Conservation (phyloP, 768 basidiomycete species). For the Serpula lacrymans region DNA sequence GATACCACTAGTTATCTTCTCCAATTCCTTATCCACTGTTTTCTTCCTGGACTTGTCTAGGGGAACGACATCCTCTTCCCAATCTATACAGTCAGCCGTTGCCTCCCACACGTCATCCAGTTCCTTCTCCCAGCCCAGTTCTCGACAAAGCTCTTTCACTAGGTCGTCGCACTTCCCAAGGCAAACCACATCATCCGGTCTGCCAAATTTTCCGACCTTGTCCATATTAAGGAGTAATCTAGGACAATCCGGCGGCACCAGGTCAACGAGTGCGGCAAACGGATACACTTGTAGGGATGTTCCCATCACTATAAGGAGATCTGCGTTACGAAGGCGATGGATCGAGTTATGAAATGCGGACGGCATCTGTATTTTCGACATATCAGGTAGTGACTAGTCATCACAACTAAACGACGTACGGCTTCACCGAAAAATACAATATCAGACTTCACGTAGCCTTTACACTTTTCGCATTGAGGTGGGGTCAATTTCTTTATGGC, state of each 20-base stretch:
- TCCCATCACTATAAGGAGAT: slow-evolving; percentile 87
- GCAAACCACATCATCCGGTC: slow-evolving; percentile 56
- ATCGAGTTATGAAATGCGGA: slow-evolving; percentile 58
- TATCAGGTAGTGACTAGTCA: slow-evolving; percentile 1
- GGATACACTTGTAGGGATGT: slow-evolving; percentile 87
- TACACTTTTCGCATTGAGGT: slow-evolving; percentile 64
- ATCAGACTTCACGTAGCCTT: slow-evolving; percentile 85
- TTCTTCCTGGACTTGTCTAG: slow-evolving; percentile 6
- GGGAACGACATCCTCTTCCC: slow-evolving; percentile 3
- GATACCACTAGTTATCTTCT: slow-evolving; percentile 14
- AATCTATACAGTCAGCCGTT: slow-evolving; percentile 36
- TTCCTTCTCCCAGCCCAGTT: slow-evolving; percentile 75
- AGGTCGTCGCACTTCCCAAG: slow-evolving; percentile 73
- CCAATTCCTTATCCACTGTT: slow-evolving; percentile 20
- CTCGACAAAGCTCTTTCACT: slow-evolving; percentile 55
- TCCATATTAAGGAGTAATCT: slow-evolving; percentile 91
- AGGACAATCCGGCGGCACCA: slow-evolving; percentile 56
- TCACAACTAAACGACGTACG: slow-evolving; percentile 36
- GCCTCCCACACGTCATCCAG: slow-evolving; percentile 52
- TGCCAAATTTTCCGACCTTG: slow-evolving; percentile 64
- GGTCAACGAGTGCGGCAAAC: slow-evolving; percentile 73
- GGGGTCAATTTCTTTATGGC: slow-evolving; percentile 60
- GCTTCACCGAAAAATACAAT: slow-evolving; percentile 92
- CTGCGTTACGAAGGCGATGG: slow-evolving; percentile 55
- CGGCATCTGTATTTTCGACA: slow-evolving; percentile 57